phyloP scores from a whole-genome alignment of 257 asterid species.

The Fraxinus pennsylvanica region DNA sequence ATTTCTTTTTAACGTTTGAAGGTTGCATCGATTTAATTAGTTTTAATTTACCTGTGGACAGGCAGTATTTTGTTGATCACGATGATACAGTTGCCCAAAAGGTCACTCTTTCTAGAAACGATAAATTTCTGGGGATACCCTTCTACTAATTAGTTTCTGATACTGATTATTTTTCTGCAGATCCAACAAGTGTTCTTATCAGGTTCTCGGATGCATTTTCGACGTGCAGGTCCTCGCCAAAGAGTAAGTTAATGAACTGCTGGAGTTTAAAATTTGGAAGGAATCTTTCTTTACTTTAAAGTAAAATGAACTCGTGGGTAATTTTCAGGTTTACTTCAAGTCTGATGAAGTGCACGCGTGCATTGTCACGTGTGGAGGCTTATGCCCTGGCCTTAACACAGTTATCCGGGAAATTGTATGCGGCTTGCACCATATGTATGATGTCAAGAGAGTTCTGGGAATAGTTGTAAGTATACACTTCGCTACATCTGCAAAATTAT shows the following conservation, averaged over 20 bases:
- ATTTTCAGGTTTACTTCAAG: constrained; percentile 72
- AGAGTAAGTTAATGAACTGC: constrained; percentile 37
- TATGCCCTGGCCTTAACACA: constrained; percentile 94
- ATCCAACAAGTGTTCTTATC: no score
- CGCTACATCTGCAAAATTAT: background rate
- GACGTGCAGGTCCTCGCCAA: constrained; percentile 98
- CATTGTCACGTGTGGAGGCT: constrained; percentile 92
- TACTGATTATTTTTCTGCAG: constrained; percentile 31
- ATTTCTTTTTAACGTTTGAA: background rate
- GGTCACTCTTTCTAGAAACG: constrained; percentile 40
- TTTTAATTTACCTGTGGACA: constrained; percentile 27
- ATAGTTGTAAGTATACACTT: constrained; percentile 57
- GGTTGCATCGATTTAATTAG: background rate
- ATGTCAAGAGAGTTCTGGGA: constrained; percentile 73
- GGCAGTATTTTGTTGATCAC: constrained; percentile 83
- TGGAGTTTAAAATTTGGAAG: background rate
- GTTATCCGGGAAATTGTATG: constrained; percentile 92
- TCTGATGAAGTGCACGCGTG: constrained; percentile 86
- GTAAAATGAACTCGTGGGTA: background rate
- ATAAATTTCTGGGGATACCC: background rate
- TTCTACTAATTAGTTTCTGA: background rate
- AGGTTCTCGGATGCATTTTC: constrained; percentile 82
- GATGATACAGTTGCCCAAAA: constrained; percentile 82
- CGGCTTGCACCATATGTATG: constrained; percentile 78
- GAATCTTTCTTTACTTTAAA: background rate